Evolutionary conservation across 192 early-diverging fungal genomes (phyloP), one percentile per base, ranked within the genome.

Genomic region (Mortierella antarctica): DNA sequence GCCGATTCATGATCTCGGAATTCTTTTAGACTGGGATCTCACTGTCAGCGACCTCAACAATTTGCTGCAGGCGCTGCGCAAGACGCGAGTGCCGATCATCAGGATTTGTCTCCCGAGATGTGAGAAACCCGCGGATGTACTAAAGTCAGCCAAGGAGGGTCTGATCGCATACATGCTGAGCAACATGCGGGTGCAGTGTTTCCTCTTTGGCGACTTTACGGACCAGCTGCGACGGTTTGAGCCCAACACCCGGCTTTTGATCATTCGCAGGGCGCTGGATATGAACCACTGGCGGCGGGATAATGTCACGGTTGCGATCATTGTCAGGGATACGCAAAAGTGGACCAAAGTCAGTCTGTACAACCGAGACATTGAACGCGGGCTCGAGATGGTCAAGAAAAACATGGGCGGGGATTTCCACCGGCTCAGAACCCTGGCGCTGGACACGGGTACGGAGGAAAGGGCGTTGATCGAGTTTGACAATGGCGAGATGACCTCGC

Each of bases 1-100:
- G 18, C 60, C 70, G 11, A 50, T 72, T 21, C 61, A 63, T 39
- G 70, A 72, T 14, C 61, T 72, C 8, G 53, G 51, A 11, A 10
- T 72, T 42, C 54, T 72, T 20, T 42, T 72, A 48, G 70, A 72
- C 50, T 72, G 70, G 70, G 12, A 31, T 1, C 14, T 72, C 15
- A 62, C 70, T 18, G 46, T 18, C 7, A 8, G 17, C 53, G 70
- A 71, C 18, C 23, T 71, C 11, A 42, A 62, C 14, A 49, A 59
- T 15, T 21, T 72, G 42, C 15, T 56, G n/a, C 18, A 56, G 21
- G 61, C 15, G 3, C 13, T 72, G 15, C 51, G 56, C 14, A n/a
- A 39, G 7, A 21, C 53, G 11, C 18, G 44, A n/a, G 53, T 45
- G 7, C 70, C 59, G 2, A 54, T 51, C 17, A 62, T 72, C 61